These are phyloP conservation scores for Carex pumila DNA, from an alignment of 176 grass and related monocot genomes.

Conservation along the genomic window DNA sequence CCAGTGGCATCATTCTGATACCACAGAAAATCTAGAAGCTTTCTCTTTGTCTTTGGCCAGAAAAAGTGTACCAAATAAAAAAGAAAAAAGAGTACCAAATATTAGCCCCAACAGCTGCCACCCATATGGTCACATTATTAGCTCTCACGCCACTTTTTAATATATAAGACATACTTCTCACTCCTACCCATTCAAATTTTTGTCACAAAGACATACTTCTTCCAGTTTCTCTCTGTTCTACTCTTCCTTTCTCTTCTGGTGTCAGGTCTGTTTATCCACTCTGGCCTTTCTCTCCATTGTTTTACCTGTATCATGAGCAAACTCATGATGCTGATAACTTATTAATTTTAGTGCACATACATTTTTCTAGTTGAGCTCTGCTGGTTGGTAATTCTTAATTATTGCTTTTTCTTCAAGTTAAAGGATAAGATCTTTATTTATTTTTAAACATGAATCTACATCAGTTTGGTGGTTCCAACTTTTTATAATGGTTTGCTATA, in stretches of 20 bases:
- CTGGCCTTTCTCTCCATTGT: background rate
- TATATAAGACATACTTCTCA: constrained; percentile 34
- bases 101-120: constrained; percentile 33
- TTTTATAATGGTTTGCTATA: constrained; percentile 10
- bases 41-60: background rate
- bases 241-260: constrained; percentile 28
- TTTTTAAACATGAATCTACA: background rate
- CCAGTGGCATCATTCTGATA: too few relatives aligned
- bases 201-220: background rate
- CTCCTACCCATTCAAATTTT: constrained; percentile 12
- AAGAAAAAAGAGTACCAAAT: background rate
- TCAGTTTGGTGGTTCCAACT: background rate
- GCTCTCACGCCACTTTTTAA: constrained; percentile 24
- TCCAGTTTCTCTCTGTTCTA: constrained; percentile 19
- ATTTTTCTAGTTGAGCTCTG: background rate
- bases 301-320: background rate
- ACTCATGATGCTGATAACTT: background rate
- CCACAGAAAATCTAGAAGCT: background rate
- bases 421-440: constrained; percentile 24
- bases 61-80: background rate
- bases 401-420: constrained; percentile 26
- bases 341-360: background rate
- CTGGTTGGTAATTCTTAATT: constrained; percentile 1
- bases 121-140: constrained; percentile 29
- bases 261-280: constrained; percentile 47